A percentile compares a stretch with the other conserved stretches of the same genome.
phyloP scores from a whole-genome alignment of 306 rosid species.

The Albizia julibrissin region DNA sequence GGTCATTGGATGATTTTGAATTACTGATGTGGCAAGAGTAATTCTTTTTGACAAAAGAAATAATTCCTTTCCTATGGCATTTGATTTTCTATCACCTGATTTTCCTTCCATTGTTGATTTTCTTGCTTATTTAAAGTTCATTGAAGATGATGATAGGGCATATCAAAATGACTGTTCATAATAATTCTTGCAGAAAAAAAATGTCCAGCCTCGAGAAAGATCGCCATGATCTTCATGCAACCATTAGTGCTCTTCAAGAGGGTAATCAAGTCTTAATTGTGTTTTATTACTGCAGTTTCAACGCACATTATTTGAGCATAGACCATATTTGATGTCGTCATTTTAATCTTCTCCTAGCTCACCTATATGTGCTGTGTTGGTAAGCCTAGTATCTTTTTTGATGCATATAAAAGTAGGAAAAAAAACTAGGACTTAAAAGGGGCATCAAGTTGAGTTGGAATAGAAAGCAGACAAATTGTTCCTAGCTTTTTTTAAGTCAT shows the following conservation, averaged over 20 bases:
- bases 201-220: slow-evolving; percentile 85
- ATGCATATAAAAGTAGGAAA: slow-evolving; percentile 18
- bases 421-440: not conserved
- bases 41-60: not conserved
- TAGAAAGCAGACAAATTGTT: not conserved
- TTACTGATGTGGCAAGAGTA: not conserved
- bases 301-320: slow-evolving; percentile 2
- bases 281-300: slow-evolving; percentile 23
- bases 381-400: slow-evolving; percentile 20
- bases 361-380: not conserved
- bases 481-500: slow-evolving; percentile 22
- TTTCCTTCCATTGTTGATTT: slow-evolving; percentile 22
- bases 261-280: slow-evolving; percentile 52
- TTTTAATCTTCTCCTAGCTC: slow-evolving; percentile 19
- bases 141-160: slow-evolving; percentile 12
- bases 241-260: slow-evolving; percentile 87
- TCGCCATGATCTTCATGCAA: slow-evolving; percentile 81
- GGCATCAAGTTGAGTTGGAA: not conserved
- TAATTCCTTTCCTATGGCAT: not conserved
- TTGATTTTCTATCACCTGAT: slow-evolving; percentile 6
- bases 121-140: slow-evolving; percentile 11
- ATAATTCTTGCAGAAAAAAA: slow-evolving; percentile 69
- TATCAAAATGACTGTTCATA: slow-evolving; percentile 31
- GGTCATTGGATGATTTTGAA: not conserved
- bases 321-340: slow-evolving; percentile 7